phyloP scores from a whole-genome alignment of 192 early-diverging fungal species.

The Phycomyces nitens region DNA sequence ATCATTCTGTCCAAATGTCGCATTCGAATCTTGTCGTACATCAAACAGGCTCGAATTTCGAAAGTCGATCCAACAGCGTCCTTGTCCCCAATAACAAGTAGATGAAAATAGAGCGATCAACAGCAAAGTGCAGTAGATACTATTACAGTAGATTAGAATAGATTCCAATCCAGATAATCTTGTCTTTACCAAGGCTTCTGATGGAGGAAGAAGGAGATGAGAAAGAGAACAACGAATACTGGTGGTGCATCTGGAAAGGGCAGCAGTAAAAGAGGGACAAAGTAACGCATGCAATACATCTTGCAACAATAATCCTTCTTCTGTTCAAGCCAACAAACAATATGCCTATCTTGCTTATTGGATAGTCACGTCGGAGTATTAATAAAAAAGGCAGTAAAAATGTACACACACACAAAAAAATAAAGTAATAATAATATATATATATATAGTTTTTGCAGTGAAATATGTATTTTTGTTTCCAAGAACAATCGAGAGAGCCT shows the following conservation, averaged over 20 bases:
- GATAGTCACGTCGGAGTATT: background rate
- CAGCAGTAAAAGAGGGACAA: slow-evolving; percentile 53
- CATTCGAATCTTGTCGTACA: slow-evolving; percentile 23
- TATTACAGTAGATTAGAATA: no score
- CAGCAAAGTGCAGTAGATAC: slow-evolving; percentile 54
- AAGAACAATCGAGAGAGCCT: background rate
- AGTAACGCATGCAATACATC: slow-evolving; percentile 61
- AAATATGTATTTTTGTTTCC: background rate
- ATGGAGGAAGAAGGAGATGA: slow-evolving; percentile 55
- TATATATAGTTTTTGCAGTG: no score
- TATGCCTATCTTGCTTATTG: no score
- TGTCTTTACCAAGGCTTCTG: slow-evolving; percentile 54
- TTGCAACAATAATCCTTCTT: no score
- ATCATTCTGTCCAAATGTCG: slow-evolving; percentile 29
- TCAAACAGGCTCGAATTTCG: slow-evolving; percentile 38
- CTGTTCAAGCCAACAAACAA: no score
- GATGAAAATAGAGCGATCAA: slow-evolving; percentile 53
- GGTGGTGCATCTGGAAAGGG: slow-evolving; percentile 60
- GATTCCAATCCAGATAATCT: background rate
- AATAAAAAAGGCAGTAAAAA: no score
- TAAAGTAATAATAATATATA: no score
- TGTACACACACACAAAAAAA: no score
- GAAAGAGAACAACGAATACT: slow-evolving; percentile 50
- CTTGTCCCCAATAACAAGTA: slow-evolving; percentile 62
- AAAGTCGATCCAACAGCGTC: slow-evolving; percentile 55